Conservation (phyloP, 73 alveolate genomes). For the Paramecium sexaurelia region DNA sequence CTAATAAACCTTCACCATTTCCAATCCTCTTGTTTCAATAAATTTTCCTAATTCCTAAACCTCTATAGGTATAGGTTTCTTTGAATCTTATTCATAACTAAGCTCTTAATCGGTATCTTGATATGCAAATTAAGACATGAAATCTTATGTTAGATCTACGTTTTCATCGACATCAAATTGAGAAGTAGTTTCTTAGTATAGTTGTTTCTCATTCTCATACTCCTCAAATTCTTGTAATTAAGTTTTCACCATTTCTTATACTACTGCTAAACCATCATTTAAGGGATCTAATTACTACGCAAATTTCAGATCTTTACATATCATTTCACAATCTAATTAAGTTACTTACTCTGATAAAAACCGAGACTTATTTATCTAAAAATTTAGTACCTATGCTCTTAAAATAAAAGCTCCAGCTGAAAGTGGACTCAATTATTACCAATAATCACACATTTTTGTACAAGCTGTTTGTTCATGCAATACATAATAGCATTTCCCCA, state of each 20-base stretch:
- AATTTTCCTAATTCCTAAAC: constrained; percentile 14
- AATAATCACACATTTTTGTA: constrained; percentile 24
- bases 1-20: background rate
- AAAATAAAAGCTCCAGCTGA: background rate
- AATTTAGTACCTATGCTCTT: background rate
- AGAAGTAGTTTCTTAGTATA: background rate
- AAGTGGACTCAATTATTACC: background rate
- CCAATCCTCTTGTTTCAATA: constrained; percentile 52
- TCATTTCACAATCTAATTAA: background rate
- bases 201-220: background rate
- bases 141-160: background rate
- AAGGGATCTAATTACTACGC: background rate
- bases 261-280: background rate
- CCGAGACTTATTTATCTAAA: background rate
- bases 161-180: background rate
- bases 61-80: constrained; percentile 40
- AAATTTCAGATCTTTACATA: background rate
- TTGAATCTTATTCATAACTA: constrained; percentile 52
- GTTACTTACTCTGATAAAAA: background rate
- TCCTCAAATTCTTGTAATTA: background rate
- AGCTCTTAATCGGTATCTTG: constrained; percentile 9
- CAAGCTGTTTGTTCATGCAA: background rate
- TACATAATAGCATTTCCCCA: background rate
- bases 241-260: background rate
- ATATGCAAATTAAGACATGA: background rate